phyloP scores from a whole-genome alignment of 108 stramenopile genomes.

The Fragilariopsis cylindrus region DNA sequence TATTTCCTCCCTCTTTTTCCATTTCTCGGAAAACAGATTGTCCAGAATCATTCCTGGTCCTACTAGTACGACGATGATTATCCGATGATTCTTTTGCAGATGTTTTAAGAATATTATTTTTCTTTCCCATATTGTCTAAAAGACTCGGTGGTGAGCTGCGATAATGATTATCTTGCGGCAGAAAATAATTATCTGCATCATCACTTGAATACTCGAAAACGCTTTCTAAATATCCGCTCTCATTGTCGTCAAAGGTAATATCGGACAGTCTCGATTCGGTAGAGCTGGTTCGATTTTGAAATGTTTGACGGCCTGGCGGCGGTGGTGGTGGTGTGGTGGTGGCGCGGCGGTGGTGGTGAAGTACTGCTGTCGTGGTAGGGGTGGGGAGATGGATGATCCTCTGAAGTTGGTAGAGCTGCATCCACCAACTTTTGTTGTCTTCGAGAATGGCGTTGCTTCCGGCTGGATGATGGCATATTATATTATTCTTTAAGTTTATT shows the following conservation, averaged over 20 bases:
- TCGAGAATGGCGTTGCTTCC: conserved; percentile 13
- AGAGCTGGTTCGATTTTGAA: conserved; percentile 12
- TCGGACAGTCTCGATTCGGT: conserved; percentile 25
- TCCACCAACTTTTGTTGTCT: neutral
- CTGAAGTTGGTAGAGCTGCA: neutral
- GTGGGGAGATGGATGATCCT: conserved; percentile 14
- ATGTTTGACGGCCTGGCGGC: neutral
- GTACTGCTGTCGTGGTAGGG: conserved; percentile 21
- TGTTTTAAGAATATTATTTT: conserved; percentile 4
- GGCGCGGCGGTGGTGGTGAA: conserved; percentile 10
- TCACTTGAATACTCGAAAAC: conserved; percentile 44
- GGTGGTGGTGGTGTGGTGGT: neutral
- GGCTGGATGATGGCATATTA: conserved; percentile 6
- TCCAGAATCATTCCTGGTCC: conserved; percentile 3
- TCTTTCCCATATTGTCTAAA: conserved; percentile 5
- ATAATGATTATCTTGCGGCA: conserved; percentile 14
- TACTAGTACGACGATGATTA: neutral
- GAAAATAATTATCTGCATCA: conserved; percentile 38
- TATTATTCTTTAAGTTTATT: neutral
- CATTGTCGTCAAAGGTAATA: conserved; percentile 27
- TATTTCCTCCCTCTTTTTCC: conserved; percentile 14
- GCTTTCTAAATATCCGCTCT: conserved; percentile 11
- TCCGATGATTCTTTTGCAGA: neutral
- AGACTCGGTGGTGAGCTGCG: neutral
- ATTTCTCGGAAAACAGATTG: conserved; percentile 28